These are phyloP conservation scores for Blastomyces parvus DNA, from an alignment of 2,329 filamentous ascomycete genomes.

Conservation along the genomic window DNA sequence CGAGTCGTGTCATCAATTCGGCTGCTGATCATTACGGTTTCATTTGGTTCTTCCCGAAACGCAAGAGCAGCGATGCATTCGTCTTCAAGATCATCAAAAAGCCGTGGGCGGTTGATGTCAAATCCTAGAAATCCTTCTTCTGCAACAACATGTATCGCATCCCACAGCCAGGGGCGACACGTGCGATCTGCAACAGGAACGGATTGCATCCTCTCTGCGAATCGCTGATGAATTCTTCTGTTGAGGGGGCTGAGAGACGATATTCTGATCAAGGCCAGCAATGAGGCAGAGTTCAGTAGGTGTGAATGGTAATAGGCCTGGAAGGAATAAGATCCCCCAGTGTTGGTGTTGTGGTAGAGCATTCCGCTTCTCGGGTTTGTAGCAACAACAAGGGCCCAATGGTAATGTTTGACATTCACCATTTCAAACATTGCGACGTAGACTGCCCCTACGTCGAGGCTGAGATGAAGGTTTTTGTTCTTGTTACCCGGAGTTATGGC, in stretches of 20 bases:
- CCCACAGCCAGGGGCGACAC: neutral
- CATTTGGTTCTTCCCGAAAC: too few relatives aligned
- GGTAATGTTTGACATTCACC: neutral
- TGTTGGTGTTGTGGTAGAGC: constrained; percentile 3
- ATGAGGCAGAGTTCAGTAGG: neutral
- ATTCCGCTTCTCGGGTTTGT: constrained; percentile 2
- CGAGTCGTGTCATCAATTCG: too few relatives aligned
- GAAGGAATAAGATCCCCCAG: neutral
- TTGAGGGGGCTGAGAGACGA: neutral
- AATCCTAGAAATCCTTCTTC: neutral
- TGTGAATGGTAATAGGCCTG: neutral
- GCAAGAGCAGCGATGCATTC: too few relatives aligned
- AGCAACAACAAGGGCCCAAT: constrained; percentile 2
- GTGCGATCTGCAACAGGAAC: neutral
- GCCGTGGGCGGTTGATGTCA: neutral
- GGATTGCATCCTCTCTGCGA: neutral
- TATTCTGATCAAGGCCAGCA: neutral
- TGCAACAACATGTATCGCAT: neutral
- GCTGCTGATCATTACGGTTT: too few relatives aligned
- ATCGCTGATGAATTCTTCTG: neutral
- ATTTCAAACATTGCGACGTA: constrained; percentile 1
- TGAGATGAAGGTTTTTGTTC: constrained; percentile 13
- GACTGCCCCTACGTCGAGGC: neutral
- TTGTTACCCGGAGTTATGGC: neutral
- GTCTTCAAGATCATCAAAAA: too few relatives aligned